Conservation (phyloP, 345 rosid species). For the Capsella bursapastoris region DNA sequence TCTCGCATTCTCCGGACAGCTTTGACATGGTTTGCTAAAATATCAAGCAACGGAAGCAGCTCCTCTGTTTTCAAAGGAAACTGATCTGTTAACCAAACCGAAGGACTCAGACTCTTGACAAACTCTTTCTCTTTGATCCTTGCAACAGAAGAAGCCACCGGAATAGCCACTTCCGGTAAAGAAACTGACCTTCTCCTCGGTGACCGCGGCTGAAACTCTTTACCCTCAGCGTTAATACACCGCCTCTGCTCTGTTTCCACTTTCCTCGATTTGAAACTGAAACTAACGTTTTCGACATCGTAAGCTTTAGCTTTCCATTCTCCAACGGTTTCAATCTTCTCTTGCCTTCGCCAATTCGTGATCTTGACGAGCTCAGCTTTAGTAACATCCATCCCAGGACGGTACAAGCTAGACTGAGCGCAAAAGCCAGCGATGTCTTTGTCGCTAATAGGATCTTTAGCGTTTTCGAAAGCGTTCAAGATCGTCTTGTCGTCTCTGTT, state of each 20-base stretch:
- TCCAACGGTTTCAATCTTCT: constrained; percentile 72
- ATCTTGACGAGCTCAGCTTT: constrained; percentile 74
- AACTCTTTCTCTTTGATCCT: constrained; percentile 86
- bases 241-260: constrained; percentile 69
- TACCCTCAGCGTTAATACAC: constrained; percentile 71
- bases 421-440: constrained; percentile 62
- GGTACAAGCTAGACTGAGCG: constrained; percentile 73
- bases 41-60: constrained; percentile 85
- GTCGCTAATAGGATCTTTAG: constrained; percentile 68
- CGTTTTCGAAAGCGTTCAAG: constrained; percentile 79
- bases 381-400: constrained; percentile 98
- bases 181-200: constrained; percentile 55
- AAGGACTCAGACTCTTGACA: constrained; percentile 75
- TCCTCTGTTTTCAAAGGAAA: constrained; percentile 94
- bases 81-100: constrained; percentile 94
- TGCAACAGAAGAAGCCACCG: constrained; percentile 44
- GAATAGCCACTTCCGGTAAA: constrained; percentile 40
- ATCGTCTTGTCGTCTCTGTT: constrained; percentile 74
- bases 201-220: constrained; percentile 28
- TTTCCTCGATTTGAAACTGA: constrained; percentile 76
- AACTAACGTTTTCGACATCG: constrained; percentile 74
- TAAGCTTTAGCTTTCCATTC: constrained; percentile 86
- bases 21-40: constrained; percentile 88
- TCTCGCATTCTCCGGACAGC: constrained; percentile 94
- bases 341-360: constrained; percentile 85